phyloP scores from a whole-genome alignment of 2,329 filamentous ascomycete species.

The Neopestalotiopsis sp. region DNA sequence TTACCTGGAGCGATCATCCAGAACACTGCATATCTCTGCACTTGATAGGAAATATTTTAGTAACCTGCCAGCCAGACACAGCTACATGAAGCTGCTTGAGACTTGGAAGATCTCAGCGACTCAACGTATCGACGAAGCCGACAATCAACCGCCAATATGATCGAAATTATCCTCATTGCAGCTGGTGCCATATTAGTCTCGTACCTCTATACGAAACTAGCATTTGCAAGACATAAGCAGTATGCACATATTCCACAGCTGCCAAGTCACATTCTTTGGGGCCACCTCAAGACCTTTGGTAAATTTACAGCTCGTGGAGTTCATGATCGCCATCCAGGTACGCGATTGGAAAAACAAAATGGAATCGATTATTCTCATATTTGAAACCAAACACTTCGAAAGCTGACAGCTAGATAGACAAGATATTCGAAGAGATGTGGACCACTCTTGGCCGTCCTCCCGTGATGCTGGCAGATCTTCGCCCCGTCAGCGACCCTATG shows the following conservation, averaged over 20 bases:
- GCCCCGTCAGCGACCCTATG: slow-evolving; percentile 39
- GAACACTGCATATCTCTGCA: not conserved
- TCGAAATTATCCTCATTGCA: not conserved
- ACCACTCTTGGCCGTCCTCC: slow-evolving; percentile 37
- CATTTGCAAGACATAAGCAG: not conserved
- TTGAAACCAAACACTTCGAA: too few species aligned
- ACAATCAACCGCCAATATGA: not conserved
- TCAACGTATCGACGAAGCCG: too few species aligned
- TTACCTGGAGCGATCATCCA: not conserved
- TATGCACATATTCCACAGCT: slow-evolving; percentile 11
- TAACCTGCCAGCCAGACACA: too few species aligned
- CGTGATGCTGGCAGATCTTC: slow-evolving; percentile 39
- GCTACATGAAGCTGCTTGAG: too few species aligned
- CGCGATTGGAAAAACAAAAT: too few species aligned
- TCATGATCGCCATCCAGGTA: slow-evolving; percentile 8
- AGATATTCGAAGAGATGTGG: slow-evolving; percentile 31
- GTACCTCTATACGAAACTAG: not conserved
- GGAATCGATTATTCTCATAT: too few species aligned
- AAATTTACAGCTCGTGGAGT: not conserved
- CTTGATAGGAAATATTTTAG: too few species aligned
- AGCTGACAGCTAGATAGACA: not conserved
- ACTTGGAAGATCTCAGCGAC: too few species aligned
- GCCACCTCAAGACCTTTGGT: slow-evolving; percentile 10
- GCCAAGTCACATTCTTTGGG: slow-evolving; percentile 1
- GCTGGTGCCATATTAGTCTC: not conserved